Evolutionary conservation across 352 stramenopile genomes (phyloP).

Genomic region (Elongisporangium undulatum): DNA sequence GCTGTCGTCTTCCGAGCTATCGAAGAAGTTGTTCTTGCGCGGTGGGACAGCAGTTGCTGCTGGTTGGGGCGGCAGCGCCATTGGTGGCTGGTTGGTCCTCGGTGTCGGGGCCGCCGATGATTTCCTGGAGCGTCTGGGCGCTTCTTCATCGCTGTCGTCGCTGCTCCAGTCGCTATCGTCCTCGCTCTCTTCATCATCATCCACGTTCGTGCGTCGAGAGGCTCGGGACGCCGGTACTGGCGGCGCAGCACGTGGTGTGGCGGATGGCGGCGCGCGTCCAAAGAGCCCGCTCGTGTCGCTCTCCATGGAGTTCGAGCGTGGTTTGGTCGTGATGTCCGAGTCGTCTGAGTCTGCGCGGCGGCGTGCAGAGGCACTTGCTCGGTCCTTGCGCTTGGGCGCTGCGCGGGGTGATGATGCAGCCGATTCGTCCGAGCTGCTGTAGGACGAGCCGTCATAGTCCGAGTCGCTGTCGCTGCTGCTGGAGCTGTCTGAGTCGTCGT

Average conservation of each 20-base stretch:
- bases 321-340: slow-evolving; percentile 17
- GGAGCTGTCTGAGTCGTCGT: slow-evolving; percentile 26
- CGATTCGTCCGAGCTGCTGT: slow-evolving; percentile 68
- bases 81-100: slow-evolving; percentile 9
- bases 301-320: slow-evolving; percentile 39
- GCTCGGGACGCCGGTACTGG: slow-evolving; percentile 8
- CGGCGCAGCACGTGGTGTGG: slow-evolving; percentile 10
- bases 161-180: slow-evolving; percentile 51
- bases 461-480: slow-evolving; percentile 51
- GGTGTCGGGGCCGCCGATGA: slow-evolving; percentile 7
- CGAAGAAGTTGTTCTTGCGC: slow-evolving; percentile 43
- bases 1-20: slow-evolving; percentile 48
- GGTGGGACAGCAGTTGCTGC: slow-evolving; percentile 17
- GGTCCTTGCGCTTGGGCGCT: not conserved
- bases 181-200: slow-evolving; percentile 38
- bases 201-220: slow-evolving; percentile 26
- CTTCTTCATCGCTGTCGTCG: slow-evolving; percentile 26
- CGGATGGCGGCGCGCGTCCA: slow-evolving; percentile 23
- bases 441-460: slow-evolving; percentile 48
- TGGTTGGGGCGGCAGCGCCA: slow-evolving; percentile 2
- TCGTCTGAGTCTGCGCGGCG: slow-evolving; percentile 34
- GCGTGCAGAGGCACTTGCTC: not conserved
- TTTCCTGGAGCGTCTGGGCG: slow-evolving; percentile 13
- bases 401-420: slow-evolving; percentile 12
- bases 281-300: slow-evolving; percentile 58